Evolutionary conservation across 306 rosid genomes (phyloP).

Genomic region (Arachis hypogaea): DNA sequence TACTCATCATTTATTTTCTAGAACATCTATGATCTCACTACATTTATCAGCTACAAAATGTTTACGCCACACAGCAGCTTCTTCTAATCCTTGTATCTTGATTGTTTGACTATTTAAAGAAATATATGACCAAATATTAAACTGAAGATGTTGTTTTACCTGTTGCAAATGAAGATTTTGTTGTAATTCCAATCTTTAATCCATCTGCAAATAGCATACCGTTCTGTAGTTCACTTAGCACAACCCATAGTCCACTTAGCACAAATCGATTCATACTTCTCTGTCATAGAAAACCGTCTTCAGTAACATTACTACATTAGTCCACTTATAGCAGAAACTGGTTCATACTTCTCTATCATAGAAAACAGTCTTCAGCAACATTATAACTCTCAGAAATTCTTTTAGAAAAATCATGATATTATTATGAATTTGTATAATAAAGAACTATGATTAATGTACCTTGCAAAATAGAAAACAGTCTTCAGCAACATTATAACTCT

Average conservation of each 20-base stretch:
- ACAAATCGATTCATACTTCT: conserved; percentile 89
- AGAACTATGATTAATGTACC: conserved; percentile 52
- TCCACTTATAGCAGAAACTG: no score
- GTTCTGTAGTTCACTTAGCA: conserved; percentile 99
- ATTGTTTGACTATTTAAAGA: conserved; percentile 9
- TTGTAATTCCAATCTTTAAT: conserved; percentile 99
- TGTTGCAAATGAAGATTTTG: conserved; percentile 95
- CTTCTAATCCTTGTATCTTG: neutral
- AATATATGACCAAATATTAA: conserved; percentile 1
- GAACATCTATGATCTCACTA: conserved; percentile 12
- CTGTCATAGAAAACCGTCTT: conserved; percentile 53
- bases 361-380: neutral
- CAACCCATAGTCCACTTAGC: conserved; percentile 80
- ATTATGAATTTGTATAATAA: conserved; percentile 23
- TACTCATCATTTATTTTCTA: neutral
- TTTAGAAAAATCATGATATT: conserved; percentile 25
- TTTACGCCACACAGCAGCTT: neutral
- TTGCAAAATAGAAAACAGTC: conserved; percentile 47
- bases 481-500: conserved; percentile 1
- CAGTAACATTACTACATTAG: neutral
- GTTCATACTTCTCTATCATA: no score
- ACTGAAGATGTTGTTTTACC: conserved; percentile 51
- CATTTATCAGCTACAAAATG: conserved; percentile 11
- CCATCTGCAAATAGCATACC: conserved; percentile 99
- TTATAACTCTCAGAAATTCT: conserved; percentile 27